Percentiles rank a stretch among this genome's conserved stretches.
Evolutionary conservation across 2,329 filamentous ascomycete species (phyloP).

Genomic region (Apiospora koreana): DNA sequence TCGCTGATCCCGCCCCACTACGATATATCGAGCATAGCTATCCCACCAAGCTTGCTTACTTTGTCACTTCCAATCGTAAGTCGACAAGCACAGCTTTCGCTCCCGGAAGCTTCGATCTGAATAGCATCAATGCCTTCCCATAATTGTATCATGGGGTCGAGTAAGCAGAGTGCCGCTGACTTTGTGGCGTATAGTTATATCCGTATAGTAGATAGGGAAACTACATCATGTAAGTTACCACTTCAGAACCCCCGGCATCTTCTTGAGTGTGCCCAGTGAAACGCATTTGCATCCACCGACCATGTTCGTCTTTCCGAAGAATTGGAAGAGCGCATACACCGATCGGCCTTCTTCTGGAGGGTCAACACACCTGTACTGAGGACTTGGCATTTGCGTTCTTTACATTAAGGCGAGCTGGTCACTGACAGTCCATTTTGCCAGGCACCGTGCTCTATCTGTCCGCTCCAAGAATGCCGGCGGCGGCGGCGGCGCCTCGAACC

Average conservation of each 20-base stretch:
- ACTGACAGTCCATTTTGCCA: conserved; percentile 31
- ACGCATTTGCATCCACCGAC: not conserved
- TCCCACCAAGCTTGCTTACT: not conserved
- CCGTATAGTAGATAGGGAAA: not conserved
- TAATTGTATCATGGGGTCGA: not conserved
- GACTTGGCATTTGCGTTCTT: not conserved
- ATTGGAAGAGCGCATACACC: not conserved
- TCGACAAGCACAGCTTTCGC: not conserved
- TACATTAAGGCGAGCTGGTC: not conserved
- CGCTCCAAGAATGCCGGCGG: conserved; percentile 58
- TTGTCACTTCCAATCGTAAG: not conserved
- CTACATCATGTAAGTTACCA: not conserved
- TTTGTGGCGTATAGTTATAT: not conserved
- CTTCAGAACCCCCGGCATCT: not conserved
- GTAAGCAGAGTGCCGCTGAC: not conserved
- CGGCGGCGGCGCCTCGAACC: not conserved
- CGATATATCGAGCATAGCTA: not conserved
- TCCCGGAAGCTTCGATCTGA: not conserved
- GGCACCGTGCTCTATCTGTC: conserved; percentile 75
- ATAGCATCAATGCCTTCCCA: not conserved
- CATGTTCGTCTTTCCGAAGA: not conserved
- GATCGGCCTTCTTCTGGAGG: not conserved
- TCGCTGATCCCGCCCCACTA: not conserved
- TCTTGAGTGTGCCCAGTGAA: not conserved
- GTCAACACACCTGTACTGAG: not conserved